These are phyloP conservation scores for Hericium erinaceus DNA, from an alignment of 768 basidiomycete species.

Conservation along the genomic window DNA sequence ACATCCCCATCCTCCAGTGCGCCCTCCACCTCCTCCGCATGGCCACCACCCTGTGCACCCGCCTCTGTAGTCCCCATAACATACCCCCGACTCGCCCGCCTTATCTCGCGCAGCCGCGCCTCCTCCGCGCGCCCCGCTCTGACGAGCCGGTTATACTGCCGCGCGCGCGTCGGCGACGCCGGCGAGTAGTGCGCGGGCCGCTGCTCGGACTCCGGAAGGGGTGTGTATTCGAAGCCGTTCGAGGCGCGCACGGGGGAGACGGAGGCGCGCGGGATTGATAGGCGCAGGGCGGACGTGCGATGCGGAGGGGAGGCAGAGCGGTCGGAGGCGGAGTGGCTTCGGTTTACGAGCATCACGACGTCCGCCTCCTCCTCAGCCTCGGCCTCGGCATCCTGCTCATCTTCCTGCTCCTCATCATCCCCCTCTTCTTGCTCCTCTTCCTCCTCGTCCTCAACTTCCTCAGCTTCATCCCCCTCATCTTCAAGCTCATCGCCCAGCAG, in stretches of 20 bases:
- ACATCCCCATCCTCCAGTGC: not conserved
- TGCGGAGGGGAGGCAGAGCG: not conserved
- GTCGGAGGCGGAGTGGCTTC: conserved; percentile 4
- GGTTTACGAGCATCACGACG: not conserved
- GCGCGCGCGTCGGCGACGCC: conserved; percentile 17
- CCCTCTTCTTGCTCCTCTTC: not conserved
- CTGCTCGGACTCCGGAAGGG: not conserved
- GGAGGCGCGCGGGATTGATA: not conserved
- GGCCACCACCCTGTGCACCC: not conserved
- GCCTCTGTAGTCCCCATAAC: not conserved
- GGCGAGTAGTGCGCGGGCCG: conserved; percentile 14
- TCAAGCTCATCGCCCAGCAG: not conserved
- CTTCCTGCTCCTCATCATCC: conserved; percentile 5
- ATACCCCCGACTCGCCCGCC: not conserved
- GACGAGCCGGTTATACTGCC: conserved; percentile 7
- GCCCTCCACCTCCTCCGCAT: not conserved
- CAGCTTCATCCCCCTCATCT: not conserved
- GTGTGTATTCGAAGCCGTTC: conserved; percentile 3
- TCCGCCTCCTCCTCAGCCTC: conserved; percentile 3
- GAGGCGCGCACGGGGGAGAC: not conserved
- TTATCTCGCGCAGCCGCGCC: conserved; percentile 2
- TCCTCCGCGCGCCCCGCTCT: conserved; percentile 9
- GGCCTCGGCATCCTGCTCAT: conserved; percentile 3
- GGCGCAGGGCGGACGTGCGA: not conserved
- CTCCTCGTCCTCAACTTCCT: not conserved